These are phyloP conservation scores for Kodamaea jinghongensis DNA, from an alignment of 805 yeast species.

Conservation along the genomic window DNA sequence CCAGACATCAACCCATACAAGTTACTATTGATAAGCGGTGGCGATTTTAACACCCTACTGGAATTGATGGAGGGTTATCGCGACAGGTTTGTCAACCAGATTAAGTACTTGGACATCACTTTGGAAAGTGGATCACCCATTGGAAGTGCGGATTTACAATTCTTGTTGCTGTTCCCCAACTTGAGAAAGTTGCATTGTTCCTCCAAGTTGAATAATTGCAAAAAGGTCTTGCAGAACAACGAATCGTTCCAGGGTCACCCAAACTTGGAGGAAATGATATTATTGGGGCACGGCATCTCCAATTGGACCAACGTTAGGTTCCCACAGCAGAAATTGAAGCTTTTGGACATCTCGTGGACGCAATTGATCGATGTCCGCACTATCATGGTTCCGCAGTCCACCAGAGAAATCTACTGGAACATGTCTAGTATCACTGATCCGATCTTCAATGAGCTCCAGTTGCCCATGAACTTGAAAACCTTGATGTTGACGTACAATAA, in stretches of 20 bases:
- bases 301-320: slow-evolving; percentile 27
- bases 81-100: slow-evolving; percentile 13
- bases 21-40: slow-evolving; percentile 28
- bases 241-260: slow-evolving; percentile 6
- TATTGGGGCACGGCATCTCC: slow-evolving; percentile 31
- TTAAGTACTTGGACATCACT: slow-evolving; percentile 23
- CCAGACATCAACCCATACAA: slow-evolving; percentile 27
- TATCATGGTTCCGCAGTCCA: slow-evolving; percentile 19
- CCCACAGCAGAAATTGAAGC: slow-evolving; percentile 22
- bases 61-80: slow-evolving; percentile 21
- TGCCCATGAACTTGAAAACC: slow-evolving; percentile 24
- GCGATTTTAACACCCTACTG: slow-evolving; percentile 28
- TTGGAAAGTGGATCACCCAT: slow-evolving; percentile 26
- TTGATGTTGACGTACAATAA: slow-evolving; percentile 34
- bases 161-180: slow-evolving; percentile 24
- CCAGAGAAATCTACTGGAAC: slow-evolving; percentile 32
- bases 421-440: slow-evolving; percentile 20
- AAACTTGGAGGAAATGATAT: slow-evolving; percentile 24
- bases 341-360: slow-evolving; percentile 39
- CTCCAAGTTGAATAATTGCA: slow-evolving; percentile 16
- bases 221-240: slow-evolving; percentile 2
- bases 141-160: slow-evolving; percentile 16
- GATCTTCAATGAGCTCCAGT: slow-evolving; percentile 9
- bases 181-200: slow-evolving; percentile 30
- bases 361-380: slow-evolving; percentile 21